Evolutionary conservation across 257 asterid species (phyloP), one percentile per base, ranked within the genome.

Genomic region (Rhazya stricta): DNA sequence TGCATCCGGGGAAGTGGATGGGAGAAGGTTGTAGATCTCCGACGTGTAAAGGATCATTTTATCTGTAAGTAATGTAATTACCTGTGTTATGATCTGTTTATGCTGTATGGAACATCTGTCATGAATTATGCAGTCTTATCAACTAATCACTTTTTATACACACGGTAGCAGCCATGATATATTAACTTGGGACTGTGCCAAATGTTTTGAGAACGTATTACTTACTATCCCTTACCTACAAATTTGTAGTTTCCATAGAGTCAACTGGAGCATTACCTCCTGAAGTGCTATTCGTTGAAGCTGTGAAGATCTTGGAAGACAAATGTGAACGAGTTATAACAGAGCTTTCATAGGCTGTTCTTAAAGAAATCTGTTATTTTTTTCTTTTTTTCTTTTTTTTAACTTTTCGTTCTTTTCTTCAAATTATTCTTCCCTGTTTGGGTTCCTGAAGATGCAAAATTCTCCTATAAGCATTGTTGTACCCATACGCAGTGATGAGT

Each of bases 211-310:
- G 29, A 66, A 19, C 51, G 48, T 39, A 12, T 37, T 42, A 32
- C 43, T 67, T 50, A 57, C 29, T 67, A 6, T 27, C 19, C 4
- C n/a, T 53, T 41, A 27, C 36, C 34, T 53, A 27, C 73, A 42
- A 68, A 34, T 73, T 61, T 67, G 74, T 85, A 94, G 97, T 92
- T 84, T 90, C 90, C 34, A 86, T 94, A 63, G 97, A 94, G 80
- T 94, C 99, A 42, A 88, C 97, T 1, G 97, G 97, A 82, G 96
- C 92, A 51, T 82, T 95, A 65, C 96, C 96, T 45, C 98, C 99
- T 5, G 97, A 92, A 79, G 88, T 74, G 67, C 82, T 95, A 76
- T 92, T 95, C 74, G 87, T 96, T 3, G 99, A 95, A 86, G 96
- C 98, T 25, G 94, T 92, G 77, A 88, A 88, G 90, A 88, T 91